Evolutionary conservation across 148 eudicot species (phyloP), one percentile per base, ranked within the genome.

Genomic region (Agrostemma githago): DNA sequence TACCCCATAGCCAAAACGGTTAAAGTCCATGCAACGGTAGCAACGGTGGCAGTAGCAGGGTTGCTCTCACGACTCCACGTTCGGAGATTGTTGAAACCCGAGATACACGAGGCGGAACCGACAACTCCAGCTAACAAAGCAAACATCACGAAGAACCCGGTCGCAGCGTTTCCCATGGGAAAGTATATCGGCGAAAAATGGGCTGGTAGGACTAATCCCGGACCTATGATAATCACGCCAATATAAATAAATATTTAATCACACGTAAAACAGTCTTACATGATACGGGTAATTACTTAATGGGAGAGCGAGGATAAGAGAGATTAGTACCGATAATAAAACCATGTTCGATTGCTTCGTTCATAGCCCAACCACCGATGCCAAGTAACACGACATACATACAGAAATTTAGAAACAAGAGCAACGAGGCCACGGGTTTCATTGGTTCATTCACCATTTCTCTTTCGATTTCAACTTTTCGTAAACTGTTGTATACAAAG

Each of bases 1-100:
- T 93, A 93, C 95, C 98, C 98, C 95, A 89, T 89, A 80, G 98
- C 96, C 66, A 91, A 88, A 74, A 84, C 57, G 44, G 98, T 93
- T 9, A 93, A 84, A 60, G 86, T 70, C 98, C 98, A 93, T 10
- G 98, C 91, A 73, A 93, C 85, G 71, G 84, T 74, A 16, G 97
- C 97, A 57, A 87, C 82, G 26, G 90, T 76, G 38, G 74, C 74
- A 4, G 95, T 79, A 7, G 92, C 82, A 0, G 91, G 85, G 79
- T 78, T 17, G 84, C 86, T 86, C 58, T 86, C 89, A 0, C 62
- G 6, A 64, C 69, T 80, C 97, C 89, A 88, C 57, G 79, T 62
- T 0, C 88, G 90, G 56, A 89, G 39, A 66, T 89, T 85, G 82
- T 82, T 82, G 58, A 91, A 20, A 66, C 98, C 96, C 11, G 88